Percentiles rank a stretch among this genome's conserved stretches.
Evolutionary conservation across 805 yeast genomes (phyloP).

Genomic region (Candida sphagnicola): DNA sequence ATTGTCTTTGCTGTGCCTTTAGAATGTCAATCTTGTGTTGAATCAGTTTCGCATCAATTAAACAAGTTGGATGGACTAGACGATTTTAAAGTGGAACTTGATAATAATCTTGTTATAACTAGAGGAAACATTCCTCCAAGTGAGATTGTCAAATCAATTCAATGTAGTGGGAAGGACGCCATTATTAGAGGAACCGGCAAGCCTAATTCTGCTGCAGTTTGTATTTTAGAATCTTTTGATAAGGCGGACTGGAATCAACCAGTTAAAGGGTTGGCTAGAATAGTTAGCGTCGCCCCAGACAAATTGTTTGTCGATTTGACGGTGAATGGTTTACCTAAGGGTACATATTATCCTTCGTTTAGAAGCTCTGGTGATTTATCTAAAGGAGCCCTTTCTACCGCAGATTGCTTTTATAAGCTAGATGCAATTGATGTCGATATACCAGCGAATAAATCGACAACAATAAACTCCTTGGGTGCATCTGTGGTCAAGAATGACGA

Average conservation of each 20-base stretch:
- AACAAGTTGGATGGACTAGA: conserved; percentile 47
- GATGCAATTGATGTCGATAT: conserved; percentile 31
- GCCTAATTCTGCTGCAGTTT: conserved; percentile 86
- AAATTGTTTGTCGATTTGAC: conserved; percentile 72
- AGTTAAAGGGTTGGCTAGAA: conserved; percentile 83
- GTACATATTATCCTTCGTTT: conserved; percentile 66
- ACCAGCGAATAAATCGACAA: conserved; percentile 22
- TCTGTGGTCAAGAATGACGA: conserved; percentile 10
- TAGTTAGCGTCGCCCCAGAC: conserved; percentile 59
- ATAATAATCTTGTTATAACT: conserved; percentile 60
- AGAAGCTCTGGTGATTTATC: conserved; percentile 74
- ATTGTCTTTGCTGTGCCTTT: conserved; percentile 84
- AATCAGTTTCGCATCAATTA: conserved; percentile 54
- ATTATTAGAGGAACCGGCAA: conserved; percentile 88
- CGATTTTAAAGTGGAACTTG: conserved; percentile 52
- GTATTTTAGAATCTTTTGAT: conserved; percentile 75
- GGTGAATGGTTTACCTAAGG: conserved; percentile 64
- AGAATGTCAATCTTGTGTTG: conserved; percentile 72
- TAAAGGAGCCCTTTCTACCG: conserved; percentile 65
- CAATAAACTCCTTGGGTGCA: conserved; percentile 35
- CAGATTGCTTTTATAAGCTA: conserved; percentile 44
- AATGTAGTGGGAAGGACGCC: conserved; percentile 78
- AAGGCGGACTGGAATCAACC: conserved; percentile 45
- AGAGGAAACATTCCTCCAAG: conserved; percentile 77
- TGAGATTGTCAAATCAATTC: conserved; percentile 61